Conservation (phyloP, 2,329 filamentous ascomycete genomes). For the Plenodomus lindquistii region DNA sequence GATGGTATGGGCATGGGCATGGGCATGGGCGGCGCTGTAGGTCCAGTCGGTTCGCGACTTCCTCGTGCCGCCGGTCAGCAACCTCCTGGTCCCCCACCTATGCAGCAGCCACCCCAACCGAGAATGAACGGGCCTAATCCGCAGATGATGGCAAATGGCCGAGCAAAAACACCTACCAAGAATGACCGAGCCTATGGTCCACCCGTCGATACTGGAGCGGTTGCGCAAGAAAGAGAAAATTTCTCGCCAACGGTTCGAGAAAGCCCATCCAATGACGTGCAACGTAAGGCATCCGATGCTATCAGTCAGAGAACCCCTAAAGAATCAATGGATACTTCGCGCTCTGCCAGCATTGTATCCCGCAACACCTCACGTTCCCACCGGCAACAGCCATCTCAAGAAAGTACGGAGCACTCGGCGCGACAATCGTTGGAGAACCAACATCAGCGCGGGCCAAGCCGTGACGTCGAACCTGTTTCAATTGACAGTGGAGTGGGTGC, state of each 20-base stretch:
- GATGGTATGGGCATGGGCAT: conserved; percentile 32
- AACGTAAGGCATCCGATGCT: conserved; percentile 38
- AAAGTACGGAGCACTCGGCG: conserved; percentile 49
- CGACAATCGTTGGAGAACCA: conserved; percentile 39
- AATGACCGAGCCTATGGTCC: conserved; percentile 52
- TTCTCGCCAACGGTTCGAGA: conserved; percentile 52
- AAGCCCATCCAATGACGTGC: conserved; percentile 32
- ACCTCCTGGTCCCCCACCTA: conserved; percentile 66
- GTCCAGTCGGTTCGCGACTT: conserved; percentile 57
- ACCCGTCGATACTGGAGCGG: conserved; percentile 47
- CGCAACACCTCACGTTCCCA: conserved; percentile 48
- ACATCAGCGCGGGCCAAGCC: conserved; percentile 33
- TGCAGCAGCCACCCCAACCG: conserved; percentile 64
- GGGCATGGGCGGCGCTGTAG: conserved; percentile 28
- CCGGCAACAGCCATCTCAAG: conserved; percentile 65
- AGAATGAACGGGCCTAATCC: conserved; percentile 48
- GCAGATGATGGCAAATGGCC: conserved; percentile 22
- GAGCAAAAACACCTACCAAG: conserved; percentile 58
- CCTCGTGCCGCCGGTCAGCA: conserved; percentile 64
- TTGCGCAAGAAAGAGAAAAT: conserved; percentile 52
- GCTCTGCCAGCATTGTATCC: conserved; percentile 40
- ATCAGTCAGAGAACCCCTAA: conserved; percentile 35
- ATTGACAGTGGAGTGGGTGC: conserved; percentile 63
- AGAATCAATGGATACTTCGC: conserved; percentile 41
- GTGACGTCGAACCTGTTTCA: conserved; percentile 49